Percentiles rank a stretch among this genome's conserved stretches.
Conservation (phyloP, 1,284 basidiomycete species). For the Pseudozyma thailandica region DNA sequence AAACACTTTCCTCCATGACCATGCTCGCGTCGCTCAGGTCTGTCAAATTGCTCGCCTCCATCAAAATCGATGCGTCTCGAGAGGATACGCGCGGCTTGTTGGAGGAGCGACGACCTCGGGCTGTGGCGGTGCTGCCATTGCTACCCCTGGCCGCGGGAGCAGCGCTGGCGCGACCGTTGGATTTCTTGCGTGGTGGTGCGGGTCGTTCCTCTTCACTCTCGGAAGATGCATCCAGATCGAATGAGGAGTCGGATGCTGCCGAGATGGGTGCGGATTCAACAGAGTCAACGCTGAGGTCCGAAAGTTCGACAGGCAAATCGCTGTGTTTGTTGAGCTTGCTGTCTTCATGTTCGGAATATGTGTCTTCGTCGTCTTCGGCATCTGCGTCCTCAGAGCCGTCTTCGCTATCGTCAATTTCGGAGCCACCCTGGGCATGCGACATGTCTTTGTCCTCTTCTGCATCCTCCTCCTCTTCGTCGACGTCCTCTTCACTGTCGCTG, state of each 20-base stretch:
- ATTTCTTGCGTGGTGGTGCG: slow-evolving; percentile 16
- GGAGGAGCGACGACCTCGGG: slow-evolving; percentile 32
- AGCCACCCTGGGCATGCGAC: neutral
- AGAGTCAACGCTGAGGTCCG: slow-evolving; percentile 28
- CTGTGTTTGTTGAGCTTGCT: neutral
- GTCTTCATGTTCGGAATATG: neutral
- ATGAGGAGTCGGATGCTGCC: slow-evolving; percentile 36
- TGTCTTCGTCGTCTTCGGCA: slow-evolving; percentile 3
- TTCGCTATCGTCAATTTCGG: slow-evolving; percentile 5
- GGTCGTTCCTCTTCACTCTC: slow-evolving; percentile 33
- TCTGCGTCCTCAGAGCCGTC: slow-evolving; percentile 3
- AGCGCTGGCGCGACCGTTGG: slow-evolving; percentile 23
- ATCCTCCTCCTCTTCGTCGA: slow-evolving; percentile 20
- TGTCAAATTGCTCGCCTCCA: slow-evolving; percentile 19
- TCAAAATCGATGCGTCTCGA: slow-evolving; percentile 20
- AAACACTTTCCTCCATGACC: slow-evolving; percentile 21
- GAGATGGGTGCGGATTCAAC: slow-evolving; percentile 13
- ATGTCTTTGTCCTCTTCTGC: slow-evolving; percentile 8
- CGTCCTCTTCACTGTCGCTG: neutral
- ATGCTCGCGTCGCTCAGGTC: slow-evolving; percentile 48
- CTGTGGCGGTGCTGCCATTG: slow-evolving; percentile 25
- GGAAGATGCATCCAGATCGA: slow-evolving; percentile 7
- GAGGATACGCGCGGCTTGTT: slow-evolving; percentile 23
- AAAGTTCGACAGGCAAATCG: slow-evolving; percentile 15
- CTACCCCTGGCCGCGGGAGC: slow-evolving; percentile 15